Percentiles rank a stretch among this genome's conserved stretches.
Evolutionary conservation across 306 rosid species (phyloP).

Genomic region (Astragalus glycyphyllos): DNA sequence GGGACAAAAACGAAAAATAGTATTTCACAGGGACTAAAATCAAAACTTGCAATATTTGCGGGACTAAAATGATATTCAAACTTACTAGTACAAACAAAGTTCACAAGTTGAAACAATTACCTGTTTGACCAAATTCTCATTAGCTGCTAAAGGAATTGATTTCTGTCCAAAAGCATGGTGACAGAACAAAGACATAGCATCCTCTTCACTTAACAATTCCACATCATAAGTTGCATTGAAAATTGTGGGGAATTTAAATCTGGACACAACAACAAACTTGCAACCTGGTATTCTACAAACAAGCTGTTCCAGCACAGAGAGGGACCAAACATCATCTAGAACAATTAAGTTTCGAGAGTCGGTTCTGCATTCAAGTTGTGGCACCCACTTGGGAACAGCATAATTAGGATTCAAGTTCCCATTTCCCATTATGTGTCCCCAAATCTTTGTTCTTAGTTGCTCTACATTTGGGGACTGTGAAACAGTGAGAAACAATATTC

Average conservation of each 20-base stretch:
- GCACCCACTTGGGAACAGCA: conserved; percentile 56
- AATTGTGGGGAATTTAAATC: conserved; percentile 60
- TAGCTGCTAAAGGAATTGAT: conserved; percentile 62
- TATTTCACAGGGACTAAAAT: too few relatives aligned
- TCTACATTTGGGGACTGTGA: conserved; percentile 89
- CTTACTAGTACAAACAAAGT: background rate
- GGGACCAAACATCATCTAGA: conserved; percentile 89
- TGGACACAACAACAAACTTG: conserved; percentile 74
- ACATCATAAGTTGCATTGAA: conserved; percentile 60
- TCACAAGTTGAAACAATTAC: conserved; percentile 46
- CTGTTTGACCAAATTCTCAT: conserved; percentile 79
- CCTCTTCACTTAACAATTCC: conserved; percentile 70
- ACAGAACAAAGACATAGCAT: conserved; percentile 81
- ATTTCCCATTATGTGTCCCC: conserved; percentile 68
- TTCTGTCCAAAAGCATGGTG: conserved; percentile 87
- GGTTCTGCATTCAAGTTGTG: conserved; percentile 47
- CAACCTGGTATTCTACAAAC: conserved; percentile 67
- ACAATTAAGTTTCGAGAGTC: conserved; percentile 62
- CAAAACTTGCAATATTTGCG: too few relatives aligned
- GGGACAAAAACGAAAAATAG: too few relatives aligned
- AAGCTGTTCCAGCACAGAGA: conserved; percentile 57
- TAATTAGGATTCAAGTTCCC: conserved; percentile 47
- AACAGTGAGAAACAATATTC: conserved; percentile 78
- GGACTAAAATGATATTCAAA: too few relatives aligned
- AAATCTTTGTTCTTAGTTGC: conserved; percentile 62